These are phyloP conservation scores for Leucaena leucocephala DNA, from an alignment of 306 rosid genomes.

Conservation along the genomic window DNA sequence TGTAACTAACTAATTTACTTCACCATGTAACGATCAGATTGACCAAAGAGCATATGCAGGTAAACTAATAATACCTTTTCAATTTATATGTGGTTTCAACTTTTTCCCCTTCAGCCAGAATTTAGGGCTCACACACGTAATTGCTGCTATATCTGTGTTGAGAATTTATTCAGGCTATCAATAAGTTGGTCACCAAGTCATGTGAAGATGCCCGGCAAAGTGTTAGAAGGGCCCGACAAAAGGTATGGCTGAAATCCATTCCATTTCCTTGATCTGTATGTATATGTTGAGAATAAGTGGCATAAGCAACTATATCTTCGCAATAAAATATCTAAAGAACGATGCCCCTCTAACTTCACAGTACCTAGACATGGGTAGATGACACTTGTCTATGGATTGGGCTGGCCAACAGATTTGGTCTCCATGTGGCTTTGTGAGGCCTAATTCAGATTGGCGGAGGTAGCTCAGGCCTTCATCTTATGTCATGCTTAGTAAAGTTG, in stretches of 20 bases:
- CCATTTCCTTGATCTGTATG: constrained; percentile 1
- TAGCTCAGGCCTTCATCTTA: background rate
- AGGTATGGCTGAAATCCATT: constrained; percentile 52
- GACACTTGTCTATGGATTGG: constrained; percentile 10
- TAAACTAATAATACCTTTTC: constrained; percentile 33
- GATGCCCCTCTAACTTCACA: background rate
- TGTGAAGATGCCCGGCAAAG: constrained; percentile 89
- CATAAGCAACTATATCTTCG: background rate
- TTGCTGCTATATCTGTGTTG: constrained; percentile 24
- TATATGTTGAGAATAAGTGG: background rate
- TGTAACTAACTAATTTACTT: constrained; percentile 36
- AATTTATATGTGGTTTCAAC: constrained; percentile 17
- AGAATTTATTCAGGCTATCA: constrained; percentile 63
- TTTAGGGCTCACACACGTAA: constrained; percentile 11
- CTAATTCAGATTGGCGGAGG: background rate
- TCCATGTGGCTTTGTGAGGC: constrained; percentile 1
- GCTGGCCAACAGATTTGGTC: background rate
- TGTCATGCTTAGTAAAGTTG: background rate
- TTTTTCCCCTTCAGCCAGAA: background rate
- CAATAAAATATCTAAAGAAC: background rate
- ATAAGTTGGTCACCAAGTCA: constrained; percentile 76
- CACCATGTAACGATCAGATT: constrained; percentile 59
- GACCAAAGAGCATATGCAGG: constrained; percentile 96
- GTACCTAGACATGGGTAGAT: background rate
- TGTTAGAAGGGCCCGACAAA: constrained; percentile 88